phyloP scores from a whole-genome alignment of 1,284 basidiomycete species.

The Volvariella surrecta region DNA sequence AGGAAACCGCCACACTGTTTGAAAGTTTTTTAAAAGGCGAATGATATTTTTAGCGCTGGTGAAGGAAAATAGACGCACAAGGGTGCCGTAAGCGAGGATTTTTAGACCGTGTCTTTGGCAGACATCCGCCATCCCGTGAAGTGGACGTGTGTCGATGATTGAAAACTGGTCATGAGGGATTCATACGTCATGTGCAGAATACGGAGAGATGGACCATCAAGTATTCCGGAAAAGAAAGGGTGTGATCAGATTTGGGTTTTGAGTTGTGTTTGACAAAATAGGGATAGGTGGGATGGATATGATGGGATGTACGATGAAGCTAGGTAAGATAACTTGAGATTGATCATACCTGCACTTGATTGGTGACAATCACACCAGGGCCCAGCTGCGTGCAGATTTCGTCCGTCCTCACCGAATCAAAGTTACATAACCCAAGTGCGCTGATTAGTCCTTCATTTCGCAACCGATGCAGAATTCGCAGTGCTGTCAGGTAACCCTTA shows the following conservation, averaged over 20 bases:
- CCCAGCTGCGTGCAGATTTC: conserved; percentile 70
- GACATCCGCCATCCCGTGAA: conserved; percentile 69
- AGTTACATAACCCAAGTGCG: conserved; percentile 72
- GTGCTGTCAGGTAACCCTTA: conserved; percentile 55
- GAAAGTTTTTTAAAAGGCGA: conserved; percentile 9
- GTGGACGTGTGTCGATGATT: conserved; percentile 66
- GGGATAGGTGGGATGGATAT: background rate
- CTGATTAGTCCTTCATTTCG: conserved; percentile 53
- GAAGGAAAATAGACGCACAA: conserved; percentile 36
- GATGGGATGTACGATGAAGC: too few species aligned
- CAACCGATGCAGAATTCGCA: conserved; percentile 51
- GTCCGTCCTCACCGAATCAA: conserved; percentile 64
- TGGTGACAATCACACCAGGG: conserved; percentile 63
- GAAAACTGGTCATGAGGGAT: conserved; percentile 48
- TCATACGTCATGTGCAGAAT: background rate
- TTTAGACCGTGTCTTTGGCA: conserved; percentile 67
- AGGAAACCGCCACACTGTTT: conserved; percentile 74
- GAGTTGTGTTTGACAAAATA: background rate
- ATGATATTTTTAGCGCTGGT: conserved; percentile 2
- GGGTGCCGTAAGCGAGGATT: conserved; percentile 72
- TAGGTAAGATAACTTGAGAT: conserved; percentile 1
- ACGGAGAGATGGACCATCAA: background rate
- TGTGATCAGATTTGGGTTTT: conserved; percentile 1
- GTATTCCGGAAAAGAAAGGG: background rate
- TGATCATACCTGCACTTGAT: conserved; percentile 66